Percentiles rank a stretch among this genome's conserved stretches.
These are phyloP conservation scores for Puccinia novopanici DNA, from an alignment of 1,284 basidiomycete species.

Conservation along the genomic window DNA sequence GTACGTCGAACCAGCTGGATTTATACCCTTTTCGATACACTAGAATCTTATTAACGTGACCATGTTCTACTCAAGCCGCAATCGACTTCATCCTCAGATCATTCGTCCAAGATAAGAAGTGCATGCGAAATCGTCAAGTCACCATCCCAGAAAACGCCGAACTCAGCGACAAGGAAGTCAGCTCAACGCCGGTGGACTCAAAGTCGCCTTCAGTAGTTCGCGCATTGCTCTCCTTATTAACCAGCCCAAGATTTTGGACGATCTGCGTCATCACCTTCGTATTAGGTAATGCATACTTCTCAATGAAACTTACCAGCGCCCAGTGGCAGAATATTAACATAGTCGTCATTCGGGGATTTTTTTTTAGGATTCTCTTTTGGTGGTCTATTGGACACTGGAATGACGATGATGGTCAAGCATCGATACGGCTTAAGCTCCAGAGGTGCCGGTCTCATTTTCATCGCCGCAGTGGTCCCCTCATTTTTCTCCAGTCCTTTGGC, in stretches of 20 bases:
- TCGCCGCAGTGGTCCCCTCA: constrained; percentile 28
- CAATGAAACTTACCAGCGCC: not conserved
- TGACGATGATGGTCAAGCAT: constrained; percentile 6
- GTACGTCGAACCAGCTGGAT: constrained; percentile 5
- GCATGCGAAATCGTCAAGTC: no score
- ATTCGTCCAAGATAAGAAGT: constrained; percentile 20
- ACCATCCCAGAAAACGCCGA: not conserved
- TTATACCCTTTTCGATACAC: not conserved
- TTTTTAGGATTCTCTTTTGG: constrained; percentile 27
- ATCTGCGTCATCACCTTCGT: constrained; percentile 35
- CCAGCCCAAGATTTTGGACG: constrained; percentile 23
- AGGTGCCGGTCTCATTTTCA: constrained; percentile 29
- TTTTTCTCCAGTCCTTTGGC: constrained; percentile 29
- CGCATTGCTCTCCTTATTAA: constrained; percentile 5
- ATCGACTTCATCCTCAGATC: constrained; percentile 37
- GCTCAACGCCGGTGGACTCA: no score
- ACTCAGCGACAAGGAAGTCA: not conserved
- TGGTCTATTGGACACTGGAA: constrained; percentile 36
- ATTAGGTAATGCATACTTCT: not conserved
- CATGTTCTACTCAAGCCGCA: not conserved
- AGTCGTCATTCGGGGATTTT: no score
- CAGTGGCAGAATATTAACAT: no score
- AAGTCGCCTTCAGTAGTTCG: not conserved
- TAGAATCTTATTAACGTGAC: not conserved
- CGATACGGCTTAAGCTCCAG: constrained; percentile 23